Base-by-base conservation (phyloP, 192 early-diverging fungal species). In the Coemansia nantahalensis region DNA sequence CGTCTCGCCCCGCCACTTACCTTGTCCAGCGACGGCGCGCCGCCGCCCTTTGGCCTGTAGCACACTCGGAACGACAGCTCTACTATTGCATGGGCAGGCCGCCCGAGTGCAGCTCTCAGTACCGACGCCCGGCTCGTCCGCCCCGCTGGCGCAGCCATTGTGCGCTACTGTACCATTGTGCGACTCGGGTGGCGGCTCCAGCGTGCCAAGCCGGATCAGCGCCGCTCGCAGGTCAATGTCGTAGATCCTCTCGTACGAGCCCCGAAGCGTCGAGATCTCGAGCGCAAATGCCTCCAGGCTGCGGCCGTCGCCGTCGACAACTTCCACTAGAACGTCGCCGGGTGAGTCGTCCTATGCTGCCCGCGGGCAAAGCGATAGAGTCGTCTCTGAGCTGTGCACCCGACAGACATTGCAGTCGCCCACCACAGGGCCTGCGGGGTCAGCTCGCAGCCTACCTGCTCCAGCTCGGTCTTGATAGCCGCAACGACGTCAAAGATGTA, bases 401-500 rank as follows among this genome's bases (percentile, higher is more conserved):
- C n/a, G n/a, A n/a, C n/a, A n/a, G n/a, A n/a, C n/a, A n/a, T n/a
- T n/a, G 26, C 26, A 28, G 26, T 28, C 26, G 26, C 26, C 26
- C n/a, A n/a, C n/a, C n/a, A n/a, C n/a, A n/a, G n/a, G n/a, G n/a
- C n/a, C n/a, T n/a, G n/a, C n/a, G n/a, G n/a, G n/a, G n/a, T n/a
- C n/a, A n/a, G n/a, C n/a, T n/a, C n/a, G n/a, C n/a, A n/a, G n/a
- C 46, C 45, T 68, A 70, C 80, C 62, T 77, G 46, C 18, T 33
- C 45, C 13, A 82, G 16, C 33, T 72, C 56, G 5, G 63, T 26
- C 26, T 63, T 73, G 16, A 71, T 62, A n/a, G 74, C 65, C 5
- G 33, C 26, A 2, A 82, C 67, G 5, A 66, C 58, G 32, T 75
- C 61, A 21, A 19, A 13, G 26, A 82, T 74, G 43, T 82, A 79